Percentiles rank a stretch among this genome's conserved stretches.
phyloP scores from a whole-genome alignment of 2,329 filamentous ascomycete species.

The Botrytis pseudocinerea region DNA sequence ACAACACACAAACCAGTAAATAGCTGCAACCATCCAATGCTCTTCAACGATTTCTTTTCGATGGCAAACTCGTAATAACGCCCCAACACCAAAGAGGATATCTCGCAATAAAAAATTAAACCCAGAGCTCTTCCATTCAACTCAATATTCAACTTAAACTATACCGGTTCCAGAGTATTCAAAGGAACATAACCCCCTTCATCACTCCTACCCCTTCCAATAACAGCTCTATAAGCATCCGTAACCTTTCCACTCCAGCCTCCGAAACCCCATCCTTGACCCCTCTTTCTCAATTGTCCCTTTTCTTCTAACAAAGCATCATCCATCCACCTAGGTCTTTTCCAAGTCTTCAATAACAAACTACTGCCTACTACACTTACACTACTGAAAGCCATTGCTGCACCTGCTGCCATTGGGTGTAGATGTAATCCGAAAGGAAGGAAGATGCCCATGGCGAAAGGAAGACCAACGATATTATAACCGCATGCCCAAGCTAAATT shows the following conservation, averaged over 20 bases:
- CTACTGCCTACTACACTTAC: slow-evolving; percentile 87
- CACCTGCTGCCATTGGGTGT: slow-evolving; percentile 91
- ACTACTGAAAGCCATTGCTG: slow-evolving; percentile 88
- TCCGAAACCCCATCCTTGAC: slow-evolving; percentile 41
- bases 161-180: slow-evolving; percentile 38
- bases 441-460: slow-evolving; percentile 96
- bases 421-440: slow-evolving; percentile 83
- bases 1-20: background rate
- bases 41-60: too few species aligned
- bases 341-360: slow-evolving; percentile 84
- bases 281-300: slow-evolving; percentile 42
- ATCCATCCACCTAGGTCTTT: slow-evolving; percentile 82
- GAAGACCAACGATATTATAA: slow-evolving; percentile 89
- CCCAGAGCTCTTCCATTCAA: background rate
- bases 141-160: slow-evolving; percentile 7
- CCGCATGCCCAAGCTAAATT: slow-evolving; percentile 91
- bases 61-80: slow-evolving; percentile 1
- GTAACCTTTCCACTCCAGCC: slow-evolving; percentile 47
- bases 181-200: slow-evolving; percentile 62
- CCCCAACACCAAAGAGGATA: background rate
- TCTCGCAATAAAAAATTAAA: background rate
- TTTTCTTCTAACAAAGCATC: slow-evolving; percentile 65
- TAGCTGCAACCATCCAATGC: background rate
- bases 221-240: slow-evolving; percentile 45
- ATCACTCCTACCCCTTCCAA: slow-evolving; percentile 44